phyloP scores from a whole-genome alignment of 2,329 filamentous ascomycete species.

The Diaporthe ampelina region DNA sequence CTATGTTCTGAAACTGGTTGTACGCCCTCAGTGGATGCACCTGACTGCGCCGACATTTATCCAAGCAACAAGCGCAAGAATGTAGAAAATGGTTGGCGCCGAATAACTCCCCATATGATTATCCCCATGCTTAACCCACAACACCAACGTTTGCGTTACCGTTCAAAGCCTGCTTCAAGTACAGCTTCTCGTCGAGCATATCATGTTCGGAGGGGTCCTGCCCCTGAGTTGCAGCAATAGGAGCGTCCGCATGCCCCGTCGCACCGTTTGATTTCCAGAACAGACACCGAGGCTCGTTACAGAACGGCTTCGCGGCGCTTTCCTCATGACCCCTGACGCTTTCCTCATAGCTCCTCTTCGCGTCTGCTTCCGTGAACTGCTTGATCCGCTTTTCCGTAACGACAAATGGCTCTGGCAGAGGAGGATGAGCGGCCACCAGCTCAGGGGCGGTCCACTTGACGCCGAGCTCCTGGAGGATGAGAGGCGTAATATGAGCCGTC shows the following conservation, averaged over 20 bases:
- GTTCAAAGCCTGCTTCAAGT: constrained; percentile 8
- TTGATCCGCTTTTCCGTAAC: constrained; percentile 48
- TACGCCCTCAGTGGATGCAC: neutral
- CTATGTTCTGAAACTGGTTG: neutral
- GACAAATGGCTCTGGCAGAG: constrained; percentile 49
- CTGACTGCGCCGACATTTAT: neutral
- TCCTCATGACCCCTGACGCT: constrained; percentile 33
- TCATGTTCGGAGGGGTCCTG: neutral
- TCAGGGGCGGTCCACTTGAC: constrained; percentile 44
- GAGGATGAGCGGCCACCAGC: constrained; percentile 44
- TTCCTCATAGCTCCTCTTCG: constrained; percentile 28
- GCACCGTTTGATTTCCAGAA: constrained; percentile 23
- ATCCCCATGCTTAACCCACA: neutral
- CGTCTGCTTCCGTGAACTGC: constrained; percentile 42
- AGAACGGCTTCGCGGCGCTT: constrained; percentile 44
- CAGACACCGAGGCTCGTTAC: constrained; percentile 32
- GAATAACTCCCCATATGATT: neutral
- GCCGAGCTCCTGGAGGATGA: constrained; percentile 45
- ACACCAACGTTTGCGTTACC: neutral
- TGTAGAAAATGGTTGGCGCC: neutral
- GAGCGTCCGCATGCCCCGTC: neutral
- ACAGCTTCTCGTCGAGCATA: constrained; percentile 10
- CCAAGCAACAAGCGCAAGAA: neutral
- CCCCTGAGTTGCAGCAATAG: neutral
- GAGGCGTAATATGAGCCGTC: constrained; percentile 47